Percentiles rank a stretch among this genome's conserved stretches.
Evolutionary conservation across 495 filamentous ascomycete species (phyloP).

Genomic region (Copromyces sp.): DNA sequence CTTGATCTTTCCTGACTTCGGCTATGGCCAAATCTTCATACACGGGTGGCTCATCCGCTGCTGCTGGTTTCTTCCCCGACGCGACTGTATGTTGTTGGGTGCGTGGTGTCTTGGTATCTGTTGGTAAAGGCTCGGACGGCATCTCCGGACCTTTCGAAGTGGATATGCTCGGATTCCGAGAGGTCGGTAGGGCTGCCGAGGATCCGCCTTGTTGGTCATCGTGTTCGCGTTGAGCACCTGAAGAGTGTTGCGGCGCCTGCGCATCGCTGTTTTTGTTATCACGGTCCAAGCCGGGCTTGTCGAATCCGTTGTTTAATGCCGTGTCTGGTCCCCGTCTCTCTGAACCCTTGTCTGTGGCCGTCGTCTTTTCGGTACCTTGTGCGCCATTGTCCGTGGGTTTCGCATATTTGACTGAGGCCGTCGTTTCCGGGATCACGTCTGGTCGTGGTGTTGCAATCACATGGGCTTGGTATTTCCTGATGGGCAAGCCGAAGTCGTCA

Average conservation of each 20-base stretch:
- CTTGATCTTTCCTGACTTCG: conserved; percentile 9
- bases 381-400: neutral
- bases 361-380: neutral
- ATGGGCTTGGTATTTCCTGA: conserved; percentile 28
- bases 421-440: conserved; percentile 1
- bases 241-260: conserved; percentile 2
- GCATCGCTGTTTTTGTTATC: neutral
- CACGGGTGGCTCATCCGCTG: conserved; percentile 7
- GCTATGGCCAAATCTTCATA: conserved; percentile 14
- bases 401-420: neutral
- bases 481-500: conserved; percentile 49
- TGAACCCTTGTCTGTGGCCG: neutral
- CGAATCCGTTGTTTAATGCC: neutral
- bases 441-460: neutral
- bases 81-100: neutral
- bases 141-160: neutral
- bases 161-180: neutral
- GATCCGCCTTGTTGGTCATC: neutral
- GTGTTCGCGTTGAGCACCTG: conserved; percentile 5
- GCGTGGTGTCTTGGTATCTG: neutral
- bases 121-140: neutral
- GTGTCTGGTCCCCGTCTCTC: neutral
- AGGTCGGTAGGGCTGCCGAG: neutral
- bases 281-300: neutral
- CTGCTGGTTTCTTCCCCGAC: neutral